Base-by-base conservation (phyloP, 441 rosid genomes). In the Syzygium syzygioides region DNA sequence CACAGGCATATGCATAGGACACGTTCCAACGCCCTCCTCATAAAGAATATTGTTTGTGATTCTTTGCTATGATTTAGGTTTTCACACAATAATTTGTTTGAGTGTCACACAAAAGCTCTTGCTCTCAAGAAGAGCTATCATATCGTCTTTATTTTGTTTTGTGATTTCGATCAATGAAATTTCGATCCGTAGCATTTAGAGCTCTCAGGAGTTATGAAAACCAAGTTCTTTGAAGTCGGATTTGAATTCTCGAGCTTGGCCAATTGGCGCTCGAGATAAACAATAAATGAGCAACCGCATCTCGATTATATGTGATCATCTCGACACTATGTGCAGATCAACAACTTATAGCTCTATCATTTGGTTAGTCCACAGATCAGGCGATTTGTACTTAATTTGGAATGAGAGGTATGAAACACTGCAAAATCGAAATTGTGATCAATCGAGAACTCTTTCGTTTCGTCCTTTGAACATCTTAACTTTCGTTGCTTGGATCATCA, bases 311-410 rank as follows among this genome's bases (percentile, higher is more conserved):
- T 71, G 80, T 9, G 3, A 37, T 71, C 80, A 20, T 71, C 37
- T 71, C 0, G 17, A 71, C 28, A 20, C 28, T 68, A 68, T 4
- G 12, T 20, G 50, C 50, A 71, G 80, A 71, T 41, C 80, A 71
- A 71, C 50, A 34, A 71, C 28, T 71, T 71, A 71, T 11, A 20
- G 80, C 25, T 25, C n/a, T 14, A 57, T 57, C n/a, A 57, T 57
- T 25, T 57, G 62, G 14, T 11, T 11, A 25, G 14, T 57, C 4
- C 12, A 25, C n/a, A 57, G 3, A 37, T 37, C 28, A 6, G 1
- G 17, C 1, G 0, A 37, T 19, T 5, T 23, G 80, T 11, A 37
- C 9, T 71, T 25, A 6, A 11, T 37, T 3, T 0, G 0, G 50
- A 11, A 37, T 2, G 5, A 71, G 17, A 37, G 0, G 50, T 20